Evolutionary conservation across 1,139 yeast genomes (phyloP), one percentile per base, ranked within the genome.

Genomic region (Blastobotrys indianensis): DNA sequence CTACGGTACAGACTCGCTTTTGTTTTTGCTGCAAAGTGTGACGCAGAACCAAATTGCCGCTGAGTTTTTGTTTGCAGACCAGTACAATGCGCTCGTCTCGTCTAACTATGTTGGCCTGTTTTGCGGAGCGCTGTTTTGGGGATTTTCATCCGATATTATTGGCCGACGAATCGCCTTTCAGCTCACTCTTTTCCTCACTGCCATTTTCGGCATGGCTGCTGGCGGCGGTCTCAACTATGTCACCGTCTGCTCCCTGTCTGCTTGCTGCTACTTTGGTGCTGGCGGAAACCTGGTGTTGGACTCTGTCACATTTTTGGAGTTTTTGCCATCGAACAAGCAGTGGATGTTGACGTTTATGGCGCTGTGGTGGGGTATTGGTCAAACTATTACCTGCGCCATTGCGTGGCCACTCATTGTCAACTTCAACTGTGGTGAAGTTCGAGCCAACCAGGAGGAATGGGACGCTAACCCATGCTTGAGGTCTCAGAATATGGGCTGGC

Each of bases 241-340:
- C 10, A 68, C 75, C 35, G 78, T 77, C 54, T 69, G 75, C 58
- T 65, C 78, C 23, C 70, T 78, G 53, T 73, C 75, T 25, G 74
- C 77, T 10, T 17, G 47, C 32, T 50, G 54, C 28, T 57, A 56
- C 32, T 58, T 58, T 36, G 54, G 50, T 16, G 62, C 60, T 13
- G 84, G 84, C 49, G 84, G 85, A 49, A 79, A 80, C 56, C 65
- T 79, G 49, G 82, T 77, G 2, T 65, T 79, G 33, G 85, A 80
- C 61, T 76, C 80, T 28, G 72, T 82, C 45, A 77, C 78, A 5
- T 77, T 79, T 54, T 63, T 80, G 47, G 85, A 80, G 57, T 77
- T 70, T 53, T 62, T 79, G 48, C 84, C 85, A 1, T 66, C 68
- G 38, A 73, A 72, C 42, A 65, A 72, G 54, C 80, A 77, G 55